phyloP scores from a whole-genome alignment of 805 yeast species.

The Cyberlindnera japonica region DNA sequence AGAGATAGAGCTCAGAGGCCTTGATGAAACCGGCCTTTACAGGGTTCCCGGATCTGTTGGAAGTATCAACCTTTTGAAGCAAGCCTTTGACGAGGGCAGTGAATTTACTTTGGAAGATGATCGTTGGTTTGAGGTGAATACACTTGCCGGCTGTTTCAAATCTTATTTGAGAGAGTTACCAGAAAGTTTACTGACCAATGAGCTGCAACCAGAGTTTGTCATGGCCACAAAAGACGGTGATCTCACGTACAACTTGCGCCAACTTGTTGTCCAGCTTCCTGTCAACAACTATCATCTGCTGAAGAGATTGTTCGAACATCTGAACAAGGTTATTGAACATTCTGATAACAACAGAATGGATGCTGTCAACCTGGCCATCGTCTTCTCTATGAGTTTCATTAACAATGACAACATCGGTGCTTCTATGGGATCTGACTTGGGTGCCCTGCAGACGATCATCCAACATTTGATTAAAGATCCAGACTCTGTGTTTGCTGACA shows the following conservation, averaged over 20 bases:
- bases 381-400: constrained; percentile 65
- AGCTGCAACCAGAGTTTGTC: constrained; percentile 57
- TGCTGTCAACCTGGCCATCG: constrained; percentile 85
- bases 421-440: constrained; percentile 48
- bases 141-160: constrained; percentile 85
- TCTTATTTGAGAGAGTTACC: constrained; percentile 82
- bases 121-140: constrained; percentile 74
- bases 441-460: constrained; percentile 50
- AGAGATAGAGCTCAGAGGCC: constrained; percentile 81
- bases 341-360: constrained; percentile 80
- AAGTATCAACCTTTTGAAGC: constrained; percentile 49
- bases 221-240: constrained; percentile 35
- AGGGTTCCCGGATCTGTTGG: constrained; percentile 67
- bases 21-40: constrained; percentile 88
- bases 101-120: constrained; percentile 46
- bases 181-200: constrained; percentile 71
- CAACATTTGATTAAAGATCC: constrained; percentile 45
- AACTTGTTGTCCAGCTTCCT: constrained; percentile 49
- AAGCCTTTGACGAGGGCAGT: constrained; percentile 50
- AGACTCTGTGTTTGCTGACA: constrained; percentile 28
- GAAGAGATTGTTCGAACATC: constrained; percentile 63
- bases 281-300: constrained; percentile 62
- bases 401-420: constrained; percentile 39
- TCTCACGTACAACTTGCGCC: constrained; percentile 29
- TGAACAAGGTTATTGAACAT: constrained; percentile 62